A percentile compares a stretch with the other conserved stretches of the same genome.
These are phyloP conservation scores for Colletotrichum sp. DNA, from an alignment of 2,329 filamentous ascomycete genomes.

Conservation along the genomic window DNA sequence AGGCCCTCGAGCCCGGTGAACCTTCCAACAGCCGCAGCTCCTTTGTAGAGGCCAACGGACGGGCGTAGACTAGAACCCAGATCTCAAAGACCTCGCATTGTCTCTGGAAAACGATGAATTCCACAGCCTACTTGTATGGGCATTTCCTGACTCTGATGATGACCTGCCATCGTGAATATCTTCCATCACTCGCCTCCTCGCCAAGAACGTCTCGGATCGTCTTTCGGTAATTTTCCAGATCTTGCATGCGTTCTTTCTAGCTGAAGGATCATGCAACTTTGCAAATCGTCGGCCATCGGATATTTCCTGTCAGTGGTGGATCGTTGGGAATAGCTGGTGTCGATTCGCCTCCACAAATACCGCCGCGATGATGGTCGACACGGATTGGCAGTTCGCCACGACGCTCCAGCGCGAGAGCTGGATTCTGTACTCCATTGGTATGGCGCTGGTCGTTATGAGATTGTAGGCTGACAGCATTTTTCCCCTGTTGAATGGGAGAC, in stretches of 20 bases:
- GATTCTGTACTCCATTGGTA: not conserved
- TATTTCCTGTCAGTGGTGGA: not conserved
- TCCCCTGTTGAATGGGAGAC: not conserved
- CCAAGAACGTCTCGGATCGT: not conserved
- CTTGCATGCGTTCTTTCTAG: not conserved
- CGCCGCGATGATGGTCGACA: not conserved
- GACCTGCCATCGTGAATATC: not conserved
- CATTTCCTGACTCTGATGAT: not conserved
- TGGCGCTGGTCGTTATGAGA: not conserved
- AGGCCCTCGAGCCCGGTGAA: not conserved
- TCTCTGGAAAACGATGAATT: not conserved
- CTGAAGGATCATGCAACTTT: not conserved
- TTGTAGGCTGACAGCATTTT: not conserved
- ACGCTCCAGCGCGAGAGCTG: conserved; percentile 2
- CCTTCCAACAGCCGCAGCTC: not conserved
- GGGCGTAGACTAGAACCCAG: not conserved
- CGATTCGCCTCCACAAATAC: not conserved
- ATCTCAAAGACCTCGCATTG: not conserved
- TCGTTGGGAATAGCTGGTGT: not conserved
- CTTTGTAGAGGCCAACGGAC: not conserved
- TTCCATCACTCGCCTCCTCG: not conserved
- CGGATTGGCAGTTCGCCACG: not conserved
- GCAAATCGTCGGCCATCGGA: not conserved
- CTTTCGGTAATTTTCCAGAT: not conserved
- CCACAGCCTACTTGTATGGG: not conserved